Base-by-base conservation (phyloP, 352 stramenopile genomes). In the Thalassiosira ordinaria region DNA sequence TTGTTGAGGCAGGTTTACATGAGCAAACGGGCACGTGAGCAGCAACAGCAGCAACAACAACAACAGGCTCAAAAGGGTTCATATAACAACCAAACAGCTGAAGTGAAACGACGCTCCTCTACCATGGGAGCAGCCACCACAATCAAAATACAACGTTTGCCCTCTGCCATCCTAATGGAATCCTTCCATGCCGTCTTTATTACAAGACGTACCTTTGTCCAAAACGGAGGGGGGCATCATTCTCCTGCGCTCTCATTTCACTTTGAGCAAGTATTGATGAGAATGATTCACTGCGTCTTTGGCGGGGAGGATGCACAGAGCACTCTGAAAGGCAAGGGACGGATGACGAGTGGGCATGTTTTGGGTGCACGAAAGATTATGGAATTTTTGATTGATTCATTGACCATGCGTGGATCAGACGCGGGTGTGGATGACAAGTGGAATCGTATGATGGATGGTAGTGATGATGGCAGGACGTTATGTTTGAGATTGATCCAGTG, bases 141-240 rank as follows among this genome's bases (percentile, higher is more conserved):
- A 31, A 57, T 79, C 27, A 46, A 59, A 53, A 59, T 79, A 11
- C 61, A 68, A 57, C 59, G 66, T 22, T 60, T 83, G 5, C 74
- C 74, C 16, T 41, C 74, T 6, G 22, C 49, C 20, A 33, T 78
- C 27, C 24, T 91, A 0, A 82, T 91, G 74, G 87, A 92, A 52
- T 78, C 85, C n/a, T 92, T 94, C 51, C 82, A 91, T 41, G 88
- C 85, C 5, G 87, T 92, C 0, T 92, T 91, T 76, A 63, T 90
- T 1, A 92, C 87, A 0, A 72, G 89, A 44, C 90, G 89, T 59
- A 92, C 83, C 1, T 91, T 92, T 78, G 80, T 92, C 11, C 41
- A 33, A 39, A 39, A 70, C 14, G 29, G 26, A 18, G 53, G 22
- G 2, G 41, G 55, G 0, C 74, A 82, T 69, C 82, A 92, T 76